Base-by-base conservation (phyloP, 768 basidiomycete species). In the Rhodotorula graminis region DNA sequence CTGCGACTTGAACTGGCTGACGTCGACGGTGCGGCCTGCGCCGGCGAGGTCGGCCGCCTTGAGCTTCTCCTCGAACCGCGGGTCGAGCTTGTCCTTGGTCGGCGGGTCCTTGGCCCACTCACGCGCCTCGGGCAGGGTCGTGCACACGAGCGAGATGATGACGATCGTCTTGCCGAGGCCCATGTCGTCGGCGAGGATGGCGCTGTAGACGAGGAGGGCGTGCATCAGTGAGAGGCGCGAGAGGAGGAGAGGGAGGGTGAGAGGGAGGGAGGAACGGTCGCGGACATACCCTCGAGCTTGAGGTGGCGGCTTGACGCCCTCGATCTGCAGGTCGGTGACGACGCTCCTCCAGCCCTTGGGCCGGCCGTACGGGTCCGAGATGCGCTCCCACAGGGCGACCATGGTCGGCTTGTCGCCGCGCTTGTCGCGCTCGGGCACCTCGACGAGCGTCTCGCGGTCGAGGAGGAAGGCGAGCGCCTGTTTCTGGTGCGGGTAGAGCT, bases 141-240 rank as follows among this genome's bases (percentile, higher is more conserved):
- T 86, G 19, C 92, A 93, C 63, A 99, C 89, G 62, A 99, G 85
- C 25, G 95, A 91, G 37, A 98, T 91, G 72, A 94, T 92, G 44
- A 93, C 91, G 64, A 98, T 93, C 0, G 95, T 98, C 82, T 98
- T 98, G 27, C 95, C 95, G 42, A 99, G 86, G 76, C 95, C 95
- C 83, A 97, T 94, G 84, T 99, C 96, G 82, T 99, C 96, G 16
- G 96, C 96, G 65, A 99, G 83, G 75, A 99, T 93, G 12, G 93
- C 87, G 47, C 94, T 72, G 61, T 12, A 10, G 27, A 44, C 29
- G 23, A 21, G 47, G 23, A 9, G 42, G 2, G 15, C 6, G 44
- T 7, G 44, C 12, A 14, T 46, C 44, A 23, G 14, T 61, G 3
- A 47, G 61, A 10, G 12, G 10, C 3, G 37, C 14, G 31, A 16